Percentiles rank a stretch among this genome's conserved stretches.
Conservation (phyloP, 129 eudicot species). For the Kitagawia praeruptora region DNA sequence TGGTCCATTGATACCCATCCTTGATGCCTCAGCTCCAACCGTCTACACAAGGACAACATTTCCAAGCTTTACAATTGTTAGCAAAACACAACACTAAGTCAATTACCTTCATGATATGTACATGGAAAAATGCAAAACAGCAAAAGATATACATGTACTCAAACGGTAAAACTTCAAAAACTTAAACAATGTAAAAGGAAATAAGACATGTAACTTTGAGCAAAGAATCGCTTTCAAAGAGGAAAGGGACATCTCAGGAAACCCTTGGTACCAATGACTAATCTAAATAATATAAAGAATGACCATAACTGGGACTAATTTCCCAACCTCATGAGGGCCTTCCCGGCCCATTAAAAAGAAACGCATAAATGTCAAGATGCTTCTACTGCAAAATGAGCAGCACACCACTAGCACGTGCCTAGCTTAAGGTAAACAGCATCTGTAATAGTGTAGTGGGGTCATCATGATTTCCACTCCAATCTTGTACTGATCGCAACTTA, state of each 20-base stretch:
- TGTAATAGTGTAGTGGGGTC: neutral
- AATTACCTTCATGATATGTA: neutral
- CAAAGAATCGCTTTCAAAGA: neutral
- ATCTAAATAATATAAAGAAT: neutral
- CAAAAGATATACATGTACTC: neutral
- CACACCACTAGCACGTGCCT: neutral
- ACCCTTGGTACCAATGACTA: neutral
- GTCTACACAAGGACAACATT: conserved; percentile 32
- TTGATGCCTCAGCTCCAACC: conserved; percentile 79
- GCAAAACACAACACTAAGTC: neutral
- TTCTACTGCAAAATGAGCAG: neutral
- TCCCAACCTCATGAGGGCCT: neutral
- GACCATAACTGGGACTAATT: neutral
- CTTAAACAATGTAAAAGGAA: neutral
- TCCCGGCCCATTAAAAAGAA: neutral
- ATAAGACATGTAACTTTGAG: neutral
- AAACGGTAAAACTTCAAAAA: neutral
- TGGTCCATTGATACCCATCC: conserved; percentile 76
- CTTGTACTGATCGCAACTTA: neutral
- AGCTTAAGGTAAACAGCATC: neutral
- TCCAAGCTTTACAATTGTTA: neutral
- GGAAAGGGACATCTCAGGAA: neutral
- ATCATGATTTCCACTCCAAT: neutral
- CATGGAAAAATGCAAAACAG: neutral
- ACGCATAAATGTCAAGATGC: neutral